These are phyloP conservation scores for Huntiella savannae DNA, from an alignment of 2,329 filamentous ascomycete genomes.

Conservation along the genomic window DNA sequence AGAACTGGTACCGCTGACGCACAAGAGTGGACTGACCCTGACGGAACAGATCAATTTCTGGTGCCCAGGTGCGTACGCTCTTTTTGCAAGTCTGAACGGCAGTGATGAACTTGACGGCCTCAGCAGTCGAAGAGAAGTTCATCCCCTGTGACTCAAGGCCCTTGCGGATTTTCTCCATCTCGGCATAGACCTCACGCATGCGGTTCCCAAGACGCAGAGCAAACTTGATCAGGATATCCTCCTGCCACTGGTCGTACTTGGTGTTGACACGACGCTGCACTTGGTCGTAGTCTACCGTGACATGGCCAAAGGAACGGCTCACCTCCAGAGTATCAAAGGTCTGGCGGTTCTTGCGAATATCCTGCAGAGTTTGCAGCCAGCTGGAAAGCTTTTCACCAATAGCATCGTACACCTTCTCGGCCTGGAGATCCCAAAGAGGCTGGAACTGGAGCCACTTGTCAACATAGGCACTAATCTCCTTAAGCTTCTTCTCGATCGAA, in stretches of 20 bases:
- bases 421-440: constrained; percentile 92
- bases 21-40: constrained; percentile 86
- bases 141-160: constrained; percentile 84
- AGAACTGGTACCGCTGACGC: constrained; percentile 84
- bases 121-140: constrained; percentile 85
- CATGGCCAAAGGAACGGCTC: constrained; percentile 77
- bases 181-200: constrained; percentile 80
- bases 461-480: constrained; percentile 65
- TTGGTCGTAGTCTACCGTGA: constrained; percentile 94
- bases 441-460: constrained; percentile 98
- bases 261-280: constrained; percentile 97
- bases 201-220: constrained; percentile 71
- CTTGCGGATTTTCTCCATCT: constrained; percentile 75
- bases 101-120: constrained; percentile 96
- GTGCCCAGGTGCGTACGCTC: constrained; percentile 83
- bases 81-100: constrained; percentile 92
- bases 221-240: constrained; percentile 89
- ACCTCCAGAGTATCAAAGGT: constrained; percentile 97
- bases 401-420: constrained; percentile 83
- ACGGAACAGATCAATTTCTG: constrained; percentile 87
- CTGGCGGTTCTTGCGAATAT: constrained; percentile 83
- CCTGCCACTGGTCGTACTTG: constrained; percentile 99
- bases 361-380: constrained; percentile 91
- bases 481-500: constrained; percentile 65
- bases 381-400: constrained; percentile 78